Evolutionary conservation across 2,329 filamentous ascomycete species (phyloP).

Genomic region (Talaromyces sp.): DNA sequence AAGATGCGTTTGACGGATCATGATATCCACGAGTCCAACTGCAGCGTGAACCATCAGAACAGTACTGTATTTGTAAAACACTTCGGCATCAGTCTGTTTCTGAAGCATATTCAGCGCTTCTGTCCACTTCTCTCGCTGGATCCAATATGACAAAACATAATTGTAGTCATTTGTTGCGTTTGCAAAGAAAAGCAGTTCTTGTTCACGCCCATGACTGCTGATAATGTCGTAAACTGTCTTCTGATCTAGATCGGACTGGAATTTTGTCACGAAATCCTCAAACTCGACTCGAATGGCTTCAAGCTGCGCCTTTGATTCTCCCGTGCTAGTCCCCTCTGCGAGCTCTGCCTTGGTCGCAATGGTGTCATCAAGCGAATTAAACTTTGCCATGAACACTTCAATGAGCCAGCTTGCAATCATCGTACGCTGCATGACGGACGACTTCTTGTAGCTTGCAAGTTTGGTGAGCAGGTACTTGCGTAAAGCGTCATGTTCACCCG

Average conservation of each 20-base stretch:
- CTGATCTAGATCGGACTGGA: conserved; percentile 81
- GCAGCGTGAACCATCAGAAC: conserved; percentile 91
- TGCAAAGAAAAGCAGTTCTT: conserved; percentile 87
- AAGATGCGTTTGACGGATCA: conserved; percentile 86
- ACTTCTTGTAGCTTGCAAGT: conserved; percentile 74
- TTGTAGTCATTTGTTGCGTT: conserved; percentile 86
- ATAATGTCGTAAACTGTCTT: conserved; percentile 95
- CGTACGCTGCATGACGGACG: conserved; percentile 81
- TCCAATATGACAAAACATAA: conserved; percentile 95
- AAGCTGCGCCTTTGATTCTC: conserved; percentile 65
- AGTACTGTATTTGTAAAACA: conserved; percentile 95
- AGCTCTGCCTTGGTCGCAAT: conserved; percentile 85
- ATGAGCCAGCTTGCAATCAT: conserved; percentile 96
- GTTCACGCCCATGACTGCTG: conserved; percentile 88
- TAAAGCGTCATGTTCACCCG: conserved; percentile 82
- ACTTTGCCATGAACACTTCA: conserved; percentile 94
- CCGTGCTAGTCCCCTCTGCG: conserved; percentile 65
- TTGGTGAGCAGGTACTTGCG: conserved; percentile 86
- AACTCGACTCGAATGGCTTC: conserved; percentile 71
- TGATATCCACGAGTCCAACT: conserved; percentile 82
- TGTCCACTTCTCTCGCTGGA: conserved; percentile 87
- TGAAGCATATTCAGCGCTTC: conserved; percentile 86
- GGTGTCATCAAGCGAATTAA: conserved; percentile 90
- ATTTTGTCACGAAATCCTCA: conserved; percentile 78
- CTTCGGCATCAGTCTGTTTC: conserved; percentile 84